Evolutionary conservation across 2,329 filamentous ascomycete species (phyloP), one percentile per base, ranked within the genome.

Genomic region (Waltergamsia citrina): DNA sequence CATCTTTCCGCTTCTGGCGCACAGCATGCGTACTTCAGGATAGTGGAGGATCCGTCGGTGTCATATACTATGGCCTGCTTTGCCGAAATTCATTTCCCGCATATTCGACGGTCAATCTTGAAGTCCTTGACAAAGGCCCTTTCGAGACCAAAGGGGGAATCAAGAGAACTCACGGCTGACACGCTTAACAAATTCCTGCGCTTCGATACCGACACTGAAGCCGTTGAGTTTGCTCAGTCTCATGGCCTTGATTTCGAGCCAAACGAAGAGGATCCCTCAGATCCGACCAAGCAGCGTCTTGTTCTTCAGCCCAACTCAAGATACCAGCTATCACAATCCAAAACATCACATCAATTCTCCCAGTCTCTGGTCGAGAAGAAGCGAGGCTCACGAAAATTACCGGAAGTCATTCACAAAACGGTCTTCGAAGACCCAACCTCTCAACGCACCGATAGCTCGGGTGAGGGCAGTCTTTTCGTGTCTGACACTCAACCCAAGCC

Each of bases 31-130:
- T 80, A 71, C 49, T 80, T 81, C 46, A 62, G 67, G 17, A 75
- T 81, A 31, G 59, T 81, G 19, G 63, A 72, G 42, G 63, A 69
- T 26, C 57, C 62, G 0, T 55, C 60, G 12, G 69, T 79, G 3
- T 81, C 78, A 1, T 82, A 81, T 47, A 79, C 74, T 2, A 79
- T 81, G 74, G 78, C 76, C 11, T 81, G 78, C 43, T 71, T 82
- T 39, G 76, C 76, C 6, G 77, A 81, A 46, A 71, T 77, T n/a
- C 74, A 79, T 46, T 80, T 82, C 38, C 70, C 72, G 26, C 62
- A 66, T 23, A 58, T 81, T 21, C 73, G 78, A 26, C 71, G 73
- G 35, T 64, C 67, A 10, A 69, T 78, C 12, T 50, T 81, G 14
- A 65, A 65, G 35, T 67, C 69, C 12, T 56, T 81, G 16, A 65